These are phyloP conservation scores for Rhodotorula sp. DNA, from an alignment of 1,284 basidiomycete species.

Conservation along the genomic window DNA sequence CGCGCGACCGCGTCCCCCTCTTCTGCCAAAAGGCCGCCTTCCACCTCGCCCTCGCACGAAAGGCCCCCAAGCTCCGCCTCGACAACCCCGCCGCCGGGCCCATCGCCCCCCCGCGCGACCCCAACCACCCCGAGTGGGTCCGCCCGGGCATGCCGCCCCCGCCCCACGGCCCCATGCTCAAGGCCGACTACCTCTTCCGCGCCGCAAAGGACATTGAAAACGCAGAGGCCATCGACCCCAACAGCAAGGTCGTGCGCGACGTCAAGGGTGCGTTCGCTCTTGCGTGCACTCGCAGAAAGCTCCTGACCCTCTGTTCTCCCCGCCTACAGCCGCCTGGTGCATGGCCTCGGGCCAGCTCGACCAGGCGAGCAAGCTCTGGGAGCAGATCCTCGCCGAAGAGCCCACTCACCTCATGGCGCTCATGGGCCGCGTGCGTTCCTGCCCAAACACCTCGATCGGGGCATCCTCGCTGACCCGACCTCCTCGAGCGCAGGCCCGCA, in stretches of 20 bases:
- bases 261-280: constrained; percentile 6
- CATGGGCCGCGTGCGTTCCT: constrained; percentile 64
- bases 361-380: constrained; percentile 74
- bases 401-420: constrained; percentile 80
- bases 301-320: no score
- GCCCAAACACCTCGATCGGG: constrained; percentile 6
- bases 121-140: constrained; percentile 33
- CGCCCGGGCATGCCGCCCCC: not conserved
- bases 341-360: constrained; percentile 52
- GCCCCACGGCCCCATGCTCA: constrained; percentile 50
- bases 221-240: constrained; percentile 34
- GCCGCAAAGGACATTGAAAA: constrained; percentile 52
- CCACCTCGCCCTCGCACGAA: constrained; percentile 70
- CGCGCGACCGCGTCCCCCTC: constrained; percentile 63
- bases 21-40: constrained; percentile 80
- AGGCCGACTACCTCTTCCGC: constrained; percentile 65
- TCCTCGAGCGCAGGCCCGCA: constrained; percentile 62
- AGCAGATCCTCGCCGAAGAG: constrained; percentile 72
- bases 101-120: constrained; percentile 20
- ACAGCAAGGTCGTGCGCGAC: constrained; percentile 22
- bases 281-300: constrained; percentile 43
- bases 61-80: constrained; percentile 76
- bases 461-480: not conserved
- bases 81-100: constrained; percentile 60
- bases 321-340: constrained; percentile 18